Conservation (phyloP, 2,329 filamentous ascomycete species). For the Elsinoe necatrix region DNA sequence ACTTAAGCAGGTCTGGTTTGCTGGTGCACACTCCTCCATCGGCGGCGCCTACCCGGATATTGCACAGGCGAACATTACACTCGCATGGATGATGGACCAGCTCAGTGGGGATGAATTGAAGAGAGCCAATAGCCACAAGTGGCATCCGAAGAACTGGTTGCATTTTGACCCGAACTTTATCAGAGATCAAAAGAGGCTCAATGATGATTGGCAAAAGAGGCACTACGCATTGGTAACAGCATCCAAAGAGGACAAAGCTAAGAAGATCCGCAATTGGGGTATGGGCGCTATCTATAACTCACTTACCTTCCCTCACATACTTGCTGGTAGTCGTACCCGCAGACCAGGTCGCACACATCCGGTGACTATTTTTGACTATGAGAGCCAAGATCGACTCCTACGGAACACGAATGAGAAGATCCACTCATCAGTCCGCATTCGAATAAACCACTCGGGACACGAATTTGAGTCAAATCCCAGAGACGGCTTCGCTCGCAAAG, state of each 20-base stretch:
- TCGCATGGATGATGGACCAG: conserved; percentile 38
- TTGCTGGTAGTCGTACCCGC: conserved; percentile 25
- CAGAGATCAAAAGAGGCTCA: conserved; percentile 16
- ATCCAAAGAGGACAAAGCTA: conserved; percentile 11
- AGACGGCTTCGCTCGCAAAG: conserved; percentile 18
- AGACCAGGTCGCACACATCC: conserved; percentile 27
- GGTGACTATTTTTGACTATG: conserved; percentile 24
- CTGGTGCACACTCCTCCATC: conserved; percentile 45
- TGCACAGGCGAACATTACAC: conserved; percentile 31
- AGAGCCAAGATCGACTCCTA: conserved; percentile 19
- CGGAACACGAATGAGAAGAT: conserved; percentile 29
- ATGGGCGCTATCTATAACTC: conserved; percentile 30
- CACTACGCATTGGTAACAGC: conserved; percentile 20
- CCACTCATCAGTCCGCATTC: conserved; percentile 29
- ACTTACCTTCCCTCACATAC: conserved; percentile 28
- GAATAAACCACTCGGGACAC: conserved; percentile 28
- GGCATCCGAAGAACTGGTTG: conserved; percentile 26
- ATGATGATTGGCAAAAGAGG: conserved; percentile 21
- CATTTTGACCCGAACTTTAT: conserved; percentile 30
- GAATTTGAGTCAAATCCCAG: conserved; percentile 24
- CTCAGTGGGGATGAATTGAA: conserved; percentile 25
- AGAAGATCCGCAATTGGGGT: conserved; percentile 23
- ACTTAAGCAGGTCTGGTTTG: conserved; percentile 49
- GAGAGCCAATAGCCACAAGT: not conserved
- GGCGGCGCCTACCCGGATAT: conserved; percentile 38